A percentile compares a stretch with the other conserved stretches of the same genome.
Conservation (phyloP, 2,329 filamentous ascomycete genomes). For the Diaporthe sp. region DNA sequence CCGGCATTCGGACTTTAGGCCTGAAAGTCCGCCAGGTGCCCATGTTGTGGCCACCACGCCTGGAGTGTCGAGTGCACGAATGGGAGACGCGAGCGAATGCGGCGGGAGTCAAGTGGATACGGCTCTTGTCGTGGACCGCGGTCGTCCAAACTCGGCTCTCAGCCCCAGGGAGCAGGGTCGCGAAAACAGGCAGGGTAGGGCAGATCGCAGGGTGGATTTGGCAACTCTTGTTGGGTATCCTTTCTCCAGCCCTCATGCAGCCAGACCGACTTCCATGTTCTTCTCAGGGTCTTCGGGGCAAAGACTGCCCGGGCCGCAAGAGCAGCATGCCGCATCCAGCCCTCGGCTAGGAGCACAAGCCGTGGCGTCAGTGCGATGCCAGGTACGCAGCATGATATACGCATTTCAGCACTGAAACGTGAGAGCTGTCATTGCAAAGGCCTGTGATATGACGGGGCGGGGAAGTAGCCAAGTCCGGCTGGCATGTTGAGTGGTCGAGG, state of each 20-base stretch:
- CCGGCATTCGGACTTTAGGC: background rate
- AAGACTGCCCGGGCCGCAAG: slow-evolving; percentile 21
- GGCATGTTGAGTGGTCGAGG: slow-evolving; percentile 5
- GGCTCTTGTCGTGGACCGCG: slow-evolving; percentile 22
- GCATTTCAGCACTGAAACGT: background rate
- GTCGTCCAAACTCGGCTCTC: slow-evolving; percentile 27
- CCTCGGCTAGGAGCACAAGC: background rate
- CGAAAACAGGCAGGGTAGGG: slow-evolving; percentile 21
- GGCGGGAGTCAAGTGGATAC: slow-evolving; percentile 30
- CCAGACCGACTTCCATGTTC: background rate
- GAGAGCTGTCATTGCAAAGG: background rate
- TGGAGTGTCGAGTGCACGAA: background rate
- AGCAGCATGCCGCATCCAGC: slow-evolving; percentile 1
- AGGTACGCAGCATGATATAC: background rate
- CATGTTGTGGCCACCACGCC: slow-evolving; percentile 1
- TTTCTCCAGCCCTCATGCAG: slow-evolving; percentile 13
- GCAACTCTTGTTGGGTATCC: background rate
- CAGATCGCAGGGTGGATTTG: slow-evolving; percentile 26
- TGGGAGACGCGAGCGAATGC: slow-evolving; percentile 14
- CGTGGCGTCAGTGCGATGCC: slow-evolving; percentile 1
- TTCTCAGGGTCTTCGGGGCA: slow-evolving; percentile 8
- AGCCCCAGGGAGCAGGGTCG: slow-evolving; percentile 17
- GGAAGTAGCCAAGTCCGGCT: background rate
- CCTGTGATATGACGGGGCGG: background rate
- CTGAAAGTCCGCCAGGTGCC: background rate